These are phyloP conservation scores for Magnusiomyces starmeri DNA, from an alignment of 1,139 yeast genomes.

Conservation along the genomic window DNA sequence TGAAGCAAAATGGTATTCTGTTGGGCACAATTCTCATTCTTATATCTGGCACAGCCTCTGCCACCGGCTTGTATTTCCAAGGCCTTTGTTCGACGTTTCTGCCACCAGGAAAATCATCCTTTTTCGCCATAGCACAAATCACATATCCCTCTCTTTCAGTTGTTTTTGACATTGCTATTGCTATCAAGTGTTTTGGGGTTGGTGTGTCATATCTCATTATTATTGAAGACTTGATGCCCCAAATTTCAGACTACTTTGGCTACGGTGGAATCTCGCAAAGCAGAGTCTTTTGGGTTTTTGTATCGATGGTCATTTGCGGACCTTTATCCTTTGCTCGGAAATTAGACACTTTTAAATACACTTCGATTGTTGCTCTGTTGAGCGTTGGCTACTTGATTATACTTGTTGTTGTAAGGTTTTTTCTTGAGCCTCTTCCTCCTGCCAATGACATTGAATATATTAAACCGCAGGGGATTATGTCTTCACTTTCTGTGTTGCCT, in stretches of 20 bases:
- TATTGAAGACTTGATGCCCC: constrained; percentile 86
- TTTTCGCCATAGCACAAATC: constrained; percentile 73
- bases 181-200: constrained; percentile 89
- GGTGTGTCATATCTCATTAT: constrained; percentile 82
- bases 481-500: constrained; percentile 75
- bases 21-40: constrained; percentile 59
- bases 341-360: constrained; percentile 77
- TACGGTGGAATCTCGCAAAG: constrained; percentile 19
- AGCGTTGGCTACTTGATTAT: constrained; percentile 73
- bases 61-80: constrained; percentile 72
- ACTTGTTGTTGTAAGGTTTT: constrained; percentile 61
- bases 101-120: constrained; percentile 70
- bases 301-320: constrained; percentile 53
- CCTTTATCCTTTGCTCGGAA: constrained; percentile 72
- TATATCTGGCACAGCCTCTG: constrained; percentile 72
- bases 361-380: constrained; percentile 74
- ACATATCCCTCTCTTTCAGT: constrained; percentile 82
- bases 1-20: constrained; percentile 73
- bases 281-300: constrained; percentile 55
- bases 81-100: constrained; percentile 66
- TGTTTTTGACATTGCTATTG: constrained; percentile 79
- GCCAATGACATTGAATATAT: constrained; percentile 30
- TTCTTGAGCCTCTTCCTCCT: constrained; percentile 25
- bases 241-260: constrained; percentile 28
- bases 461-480: constrained; percentile 49